These are phyloP conservation scores for Choanephora cucurbitarum DNA, from an alignment of 371 early-diverging fungal genomes.

Conservation along the genomic window DNA sequence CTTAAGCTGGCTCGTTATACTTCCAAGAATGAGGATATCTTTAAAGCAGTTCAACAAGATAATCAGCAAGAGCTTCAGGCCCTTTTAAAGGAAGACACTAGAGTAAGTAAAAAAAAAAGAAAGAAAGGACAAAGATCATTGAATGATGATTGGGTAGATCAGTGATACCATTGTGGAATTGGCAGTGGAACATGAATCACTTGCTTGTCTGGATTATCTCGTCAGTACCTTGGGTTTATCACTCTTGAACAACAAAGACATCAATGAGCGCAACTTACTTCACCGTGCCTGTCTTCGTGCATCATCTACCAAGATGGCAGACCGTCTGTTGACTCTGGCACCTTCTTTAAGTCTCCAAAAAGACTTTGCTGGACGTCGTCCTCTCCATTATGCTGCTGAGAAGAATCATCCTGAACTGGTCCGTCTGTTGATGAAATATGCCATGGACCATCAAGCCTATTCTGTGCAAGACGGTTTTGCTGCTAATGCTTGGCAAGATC, in stretches of 20 bases:
- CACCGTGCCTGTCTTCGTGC: conserved; percentile 62
- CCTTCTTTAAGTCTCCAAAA: conserved; percentile 29
- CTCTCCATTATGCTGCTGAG: conserved; percentile 73
- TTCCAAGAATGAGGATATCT: conserved; percentile 26
- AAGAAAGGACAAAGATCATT: neutral
- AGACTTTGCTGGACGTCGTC: conserved; percentile 68
- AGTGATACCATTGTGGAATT: conserved; percentile 53
- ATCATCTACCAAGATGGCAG: conserved; percentile 12
- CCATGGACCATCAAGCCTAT: conserved; percentile 47
- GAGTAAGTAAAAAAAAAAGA: conserved; percentile 12
- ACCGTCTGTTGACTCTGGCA: conserved; percentile 20
- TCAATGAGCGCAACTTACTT: conserved; percentile 68
- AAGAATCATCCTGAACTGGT: conserved; percentile 52
- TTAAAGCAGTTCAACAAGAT: conserved; percentile 21
- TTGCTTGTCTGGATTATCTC: conserved; percentile 51
- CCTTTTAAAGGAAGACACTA: conserved; percentile 19
- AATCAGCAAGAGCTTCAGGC: conserved; percentile 11
- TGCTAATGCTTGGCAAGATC: conserved; percentile 58
- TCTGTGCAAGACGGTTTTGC: conserved; percentile 38
- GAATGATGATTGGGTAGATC: conserved; percentile 27
- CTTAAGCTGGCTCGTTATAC: conserved; percentile 23
- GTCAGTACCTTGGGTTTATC: conserved; percentile 38
- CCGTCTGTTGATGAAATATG: conserved; percentile 45
- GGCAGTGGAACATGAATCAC: conserved; percentile 53
- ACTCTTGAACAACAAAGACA: conserved; percentile 44